Evolutionary conservation across 257 asterid genomes (phyloP).

Genomic region (Cruciata laevipes): DNA sequence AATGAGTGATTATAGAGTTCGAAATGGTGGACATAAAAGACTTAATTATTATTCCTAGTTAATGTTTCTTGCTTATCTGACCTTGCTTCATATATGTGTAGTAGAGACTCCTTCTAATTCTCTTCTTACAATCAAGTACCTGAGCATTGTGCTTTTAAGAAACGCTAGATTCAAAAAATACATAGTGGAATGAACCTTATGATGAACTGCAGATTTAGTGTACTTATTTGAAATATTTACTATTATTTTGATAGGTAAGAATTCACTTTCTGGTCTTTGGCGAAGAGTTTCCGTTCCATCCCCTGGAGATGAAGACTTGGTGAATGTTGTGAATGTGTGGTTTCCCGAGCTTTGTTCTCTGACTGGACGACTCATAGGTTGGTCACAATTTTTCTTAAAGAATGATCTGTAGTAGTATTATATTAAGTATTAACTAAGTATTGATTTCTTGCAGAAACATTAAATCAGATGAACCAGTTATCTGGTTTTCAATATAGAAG

Average conservation of each 20-base stretch:
- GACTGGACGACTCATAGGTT: slow-evolving; percentile 64
- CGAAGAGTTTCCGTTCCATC: slow-evolving; percentile 62
- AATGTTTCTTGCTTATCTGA: neutral
- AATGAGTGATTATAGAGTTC: neutral
- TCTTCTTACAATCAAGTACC: neutral
- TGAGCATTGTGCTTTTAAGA: neutral
- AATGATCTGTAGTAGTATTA: slow-evolving; percentile 8
- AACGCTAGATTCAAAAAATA: neutral
- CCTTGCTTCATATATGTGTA: neutral
- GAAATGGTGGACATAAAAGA: neutral
- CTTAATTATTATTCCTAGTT: neutral
- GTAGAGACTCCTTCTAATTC: neutral
- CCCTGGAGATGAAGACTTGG: slow-evolving; percentile 52
- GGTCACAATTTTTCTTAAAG: neutral
- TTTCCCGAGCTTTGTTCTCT: slow-evolving; percentile 55
- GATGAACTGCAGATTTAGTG: neutral
- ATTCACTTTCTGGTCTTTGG: slow-evolving; percentile 74
- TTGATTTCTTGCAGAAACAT: slow-evolving; percentile 49
- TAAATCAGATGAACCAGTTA: slow-evolving; percentile 49
- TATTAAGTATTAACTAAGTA: slow-evolving; percentile 8
- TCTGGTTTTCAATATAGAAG: slow-evolving; percentile 44
- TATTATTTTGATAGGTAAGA: slow-evolving; percentile 41
- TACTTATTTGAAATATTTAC: neutral
- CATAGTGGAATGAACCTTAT: neutral
- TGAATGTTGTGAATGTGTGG: slow-evolving; percentile 50